A percentile compares a stretch with the other conserved stretches of the same genome.
Evolutionary conservation across 306 rosid genomes (phyloP).

Genomic region (Lupinus albus): DNA sequence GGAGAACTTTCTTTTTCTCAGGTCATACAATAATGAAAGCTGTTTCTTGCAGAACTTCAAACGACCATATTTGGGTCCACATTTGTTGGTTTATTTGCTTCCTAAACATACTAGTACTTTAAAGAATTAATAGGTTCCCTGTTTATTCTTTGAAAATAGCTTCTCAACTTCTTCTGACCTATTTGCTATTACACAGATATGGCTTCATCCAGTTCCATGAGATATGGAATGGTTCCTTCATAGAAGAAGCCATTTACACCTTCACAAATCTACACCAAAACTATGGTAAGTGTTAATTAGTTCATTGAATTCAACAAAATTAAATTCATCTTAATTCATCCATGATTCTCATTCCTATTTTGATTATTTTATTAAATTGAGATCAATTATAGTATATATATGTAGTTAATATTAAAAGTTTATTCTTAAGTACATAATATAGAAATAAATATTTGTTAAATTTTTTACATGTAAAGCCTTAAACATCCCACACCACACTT

Average conservation of each 20-base stretch:
- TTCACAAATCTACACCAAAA: conserved; percentile 72
- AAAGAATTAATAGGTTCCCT: conserved; percentile 29
- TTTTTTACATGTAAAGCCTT: no score
- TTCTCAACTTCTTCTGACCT: conserved; percentile 12
- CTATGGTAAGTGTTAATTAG: conserved; percentile 72
- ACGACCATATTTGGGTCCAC: conserved; percentile 43
- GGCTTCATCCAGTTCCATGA: conserved; percentile 72
- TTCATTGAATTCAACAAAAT: no score
- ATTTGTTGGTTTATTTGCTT: conserved; percentile 67
- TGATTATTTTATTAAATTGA: no score
- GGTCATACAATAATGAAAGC: conserved; percentile 10
- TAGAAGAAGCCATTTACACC: conserved; percentile 70
- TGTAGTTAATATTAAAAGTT: no score
- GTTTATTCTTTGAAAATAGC: conserved; percentile 34
- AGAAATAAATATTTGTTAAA: no score
- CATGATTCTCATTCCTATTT: no score
- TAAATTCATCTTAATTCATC: no score
- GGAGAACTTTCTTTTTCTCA: conserved; percentile 30
- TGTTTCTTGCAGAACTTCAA: conserved; percentile 55
- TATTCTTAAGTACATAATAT: no score
- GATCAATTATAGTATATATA: no score
- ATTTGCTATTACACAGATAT: conserved; percentile 61
- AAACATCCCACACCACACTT: no score
- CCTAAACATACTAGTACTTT: conserved; percentile 35
- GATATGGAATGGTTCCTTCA: conserved; percentile 74